phyloP scores from a whole-genome alignment of 768 basidiomycete genomes.

The Auriscalpium vulgare region DNA sequence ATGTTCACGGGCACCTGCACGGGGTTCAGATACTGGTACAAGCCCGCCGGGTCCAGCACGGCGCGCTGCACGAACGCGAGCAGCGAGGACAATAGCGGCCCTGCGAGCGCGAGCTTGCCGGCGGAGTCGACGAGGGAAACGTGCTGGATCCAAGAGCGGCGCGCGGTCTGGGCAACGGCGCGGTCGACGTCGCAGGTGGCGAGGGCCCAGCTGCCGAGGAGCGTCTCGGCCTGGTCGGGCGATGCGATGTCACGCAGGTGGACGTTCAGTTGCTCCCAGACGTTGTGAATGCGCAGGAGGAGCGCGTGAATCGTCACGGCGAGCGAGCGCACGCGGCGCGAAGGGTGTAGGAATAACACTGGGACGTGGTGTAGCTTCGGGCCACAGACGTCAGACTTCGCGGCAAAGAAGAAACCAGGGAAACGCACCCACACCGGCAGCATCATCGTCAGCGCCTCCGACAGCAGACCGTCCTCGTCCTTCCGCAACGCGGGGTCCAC shows the following conservation, averaged over 20 bases:
- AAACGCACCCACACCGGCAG: constrained; percentile 86
- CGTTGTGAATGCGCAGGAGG: constrained; percentile 47
- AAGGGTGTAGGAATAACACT: constrained; percentile 70
- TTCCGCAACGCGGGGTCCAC: constrained; percentile 37
- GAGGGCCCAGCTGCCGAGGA: constrained; percentile 70
- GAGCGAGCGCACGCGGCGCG: constrained; percentile 61
- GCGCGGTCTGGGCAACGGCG: constrained; percentile 41
- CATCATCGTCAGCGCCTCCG: constrained; percentile 44
- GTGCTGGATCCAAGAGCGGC: constrained; percentile 45
- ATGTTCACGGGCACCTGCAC: constrained; percentile 33
- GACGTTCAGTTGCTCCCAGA: constrained; percentile 41
- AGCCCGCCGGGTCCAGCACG: constrained; percentile 50
- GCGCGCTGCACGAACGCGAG: constrained; percentile 45
- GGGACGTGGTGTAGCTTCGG: constrained; percentile 80
- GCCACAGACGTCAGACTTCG: background rate
- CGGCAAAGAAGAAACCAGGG: background rate
- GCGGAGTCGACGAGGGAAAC: constrained; percentile 10
- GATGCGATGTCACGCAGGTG: constrained; percentile 43
- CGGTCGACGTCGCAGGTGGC: constrained; percentile 67
- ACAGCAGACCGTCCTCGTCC: constrained; percentile 32
- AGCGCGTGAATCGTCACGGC: constrained; percentile 55
- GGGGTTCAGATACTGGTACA: constrained; percentile 61
- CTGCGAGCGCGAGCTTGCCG: constrained; percentile 26
- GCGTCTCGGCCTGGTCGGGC: constrained; percentile 41
- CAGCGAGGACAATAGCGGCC: constrained; percentile 28